phyloP scores from a whole-genome alignment of 2,329 filamentous ascomycete genomes.

The Fusarium newnesense region DNA sequence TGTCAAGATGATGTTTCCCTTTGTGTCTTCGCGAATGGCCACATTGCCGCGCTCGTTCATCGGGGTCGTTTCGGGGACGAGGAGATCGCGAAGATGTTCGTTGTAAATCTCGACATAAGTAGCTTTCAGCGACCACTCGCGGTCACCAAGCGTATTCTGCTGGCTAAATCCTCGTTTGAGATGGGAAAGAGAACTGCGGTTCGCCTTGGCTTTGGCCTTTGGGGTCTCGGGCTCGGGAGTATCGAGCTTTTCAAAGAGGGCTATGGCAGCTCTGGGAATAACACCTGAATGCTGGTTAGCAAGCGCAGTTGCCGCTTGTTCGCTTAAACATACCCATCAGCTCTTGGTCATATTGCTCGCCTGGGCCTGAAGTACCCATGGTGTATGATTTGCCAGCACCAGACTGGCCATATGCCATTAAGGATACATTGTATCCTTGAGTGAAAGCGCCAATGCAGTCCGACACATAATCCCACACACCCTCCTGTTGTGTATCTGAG shows the following conservation, averaged over 20 bases:
- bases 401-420: conserved; percentile 96
- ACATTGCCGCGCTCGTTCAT: conserved; percentile 78
- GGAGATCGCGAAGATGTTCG: conserved; percentile 89
- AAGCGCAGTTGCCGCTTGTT: not conserved
- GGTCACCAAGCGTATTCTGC: conserved; percentile 67
- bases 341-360: conserved; percentile 75
- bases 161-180: conserved; percentile 76
- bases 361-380: conserved; percentile 93
- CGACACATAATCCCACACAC: conserved; percentile 91
- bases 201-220: conserved; percentile 53
- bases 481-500: conserved; percentile 84
- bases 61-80: conserved; percentile 80
- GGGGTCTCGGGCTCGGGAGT: conserved; percentile 69
- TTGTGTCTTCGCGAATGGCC: conserved; percentile 92
- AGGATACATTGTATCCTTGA: conserved; percentile 97
- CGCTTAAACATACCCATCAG: conserved; percentile 75
- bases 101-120: conserved; percentile 99
- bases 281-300: conserved; percentile 69
- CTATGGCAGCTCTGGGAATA: conserved; percentile 88
- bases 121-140: conserved; percentile 90
- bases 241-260: conserved; percentile 89
- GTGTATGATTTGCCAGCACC: conserved; percentile 98
- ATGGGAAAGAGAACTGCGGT: conserved; percentile 78
- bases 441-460: conserved; percentile 92
- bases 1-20: conserved; percentile 93